Percentiles rank a stretch among this genome's conserved stretches.
Conservation (phyloP, 1,284 basidiomycete genomes). For the Malassezia restricta region DNA sequence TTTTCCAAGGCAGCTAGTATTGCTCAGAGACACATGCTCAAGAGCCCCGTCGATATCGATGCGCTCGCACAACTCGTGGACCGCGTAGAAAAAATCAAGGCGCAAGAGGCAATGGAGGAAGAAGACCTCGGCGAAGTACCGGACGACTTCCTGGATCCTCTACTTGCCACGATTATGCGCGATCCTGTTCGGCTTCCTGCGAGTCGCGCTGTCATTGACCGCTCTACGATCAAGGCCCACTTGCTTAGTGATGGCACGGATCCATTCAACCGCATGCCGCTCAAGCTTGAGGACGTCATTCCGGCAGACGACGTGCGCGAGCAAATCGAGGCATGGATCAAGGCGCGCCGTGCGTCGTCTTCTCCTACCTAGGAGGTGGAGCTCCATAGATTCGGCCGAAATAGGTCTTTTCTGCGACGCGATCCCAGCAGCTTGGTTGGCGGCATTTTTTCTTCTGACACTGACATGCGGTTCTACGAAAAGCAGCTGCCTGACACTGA, state of each 20-base stretch:
- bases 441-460: background rate
- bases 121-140: slow-evolving; percentile 87
- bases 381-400: background rate
- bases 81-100: slow-evolving; percentile 72
- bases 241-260: slow-evolving; percentile 71
- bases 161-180: slow-evolving; percentile 89
- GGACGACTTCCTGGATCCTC: slow-evolving; percentile 80
- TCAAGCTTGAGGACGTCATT: slow-evolving; percentile 47
- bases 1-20: slow-evolving; percentile 71
- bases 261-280: slow-evolving; percentile 48
- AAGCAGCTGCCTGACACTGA: slow-evolving; percentile 55
- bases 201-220: slow-evolving; percentile 68
- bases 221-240: slow-evolving; percentile 88
- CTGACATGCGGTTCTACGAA: slow-evolving; percentile 45
- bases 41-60: slow-evolving; percentile 68
- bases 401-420: background rate
- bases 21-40: slow-evolving; percentile 59
- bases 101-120: slow-evolving; percentile 63
- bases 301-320: slow-evolving; percentile 30
- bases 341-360: slow-evolving; percentile 18
- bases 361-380: background rate
- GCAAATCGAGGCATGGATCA: slow-evolving; percentile 32
- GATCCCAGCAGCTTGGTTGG: background rate
- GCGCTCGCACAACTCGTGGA: slow-evolving; percentile 61
- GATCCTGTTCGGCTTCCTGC: slow-evolving; percentile 86